These are phyloP conservation scores for Pseudopyrenochaeta lycopersici DNA, from an alignment of 2,329 filamentous ascomycete species.

Conservation along the genomic window DNA sequence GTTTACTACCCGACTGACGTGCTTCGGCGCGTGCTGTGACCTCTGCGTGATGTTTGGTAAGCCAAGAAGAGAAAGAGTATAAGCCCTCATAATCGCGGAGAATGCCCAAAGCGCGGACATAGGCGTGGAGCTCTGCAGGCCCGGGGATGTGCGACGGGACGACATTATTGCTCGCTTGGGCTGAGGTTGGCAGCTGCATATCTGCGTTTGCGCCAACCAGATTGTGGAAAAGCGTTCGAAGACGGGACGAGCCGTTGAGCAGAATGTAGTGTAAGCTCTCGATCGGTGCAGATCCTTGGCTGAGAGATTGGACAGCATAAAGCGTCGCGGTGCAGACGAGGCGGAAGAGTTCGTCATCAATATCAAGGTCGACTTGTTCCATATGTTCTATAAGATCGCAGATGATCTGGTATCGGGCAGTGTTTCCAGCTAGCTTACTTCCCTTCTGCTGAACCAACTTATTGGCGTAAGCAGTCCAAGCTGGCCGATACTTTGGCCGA, in stretches of 20 bases:
- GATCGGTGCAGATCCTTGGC: conserved; percentile 11
- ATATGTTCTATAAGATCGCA: conserved; percentile 36
- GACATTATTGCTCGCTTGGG: background rate
- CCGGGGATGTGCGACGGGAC: conserved; percentile 56
- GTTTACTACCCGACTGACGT: conserved; percentile 30
- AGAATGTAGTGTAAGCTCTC: conserved; percentile 24
- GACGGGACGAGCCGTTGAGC: conserved; percentile 21
- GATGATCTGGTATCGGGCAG: conserved; percentile 33
- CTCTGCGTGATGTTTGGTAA: conserved; percentile 46
- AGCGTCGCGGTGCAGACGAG: conserved; percentile 44
- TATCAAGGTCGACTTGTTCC: conserved; percentile 39
- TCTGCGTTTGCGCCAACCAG: conserved; percentile 32
- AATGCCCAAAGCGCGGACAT: conserved; percentile 70
- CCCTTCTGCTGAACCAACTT: conserved; percentile 24
- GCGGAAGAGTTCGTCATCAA: conserved; percentile 43
- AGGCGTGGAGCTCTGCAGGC: conserved; percentile 63
- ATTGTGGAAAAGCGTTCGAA: conserved; percentile 37
- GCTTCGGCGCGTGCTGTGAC: conserved; percentile 38
- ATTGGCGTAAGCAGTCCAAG: conserved; percentile 41
- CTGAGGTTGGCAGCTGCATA: conserved; percentile 5
- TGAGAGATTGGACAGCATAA: conserved; percentile 36
- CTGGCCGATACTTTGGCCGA: conserved; percentile 33
- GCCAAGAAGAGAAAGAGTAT: conserved; percentile 66
- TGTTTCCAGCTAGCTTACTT: conserved; percentile 2
- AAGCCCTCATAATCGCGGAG: conserved; percentile 69